A percentile compares a stretch with the other conserved stretches of the same genome.
Evolutionary conservation across 2,329 filamentous ascomycete species (phyloP).

Genomic region (Ophiostoma sp.): DNA sequence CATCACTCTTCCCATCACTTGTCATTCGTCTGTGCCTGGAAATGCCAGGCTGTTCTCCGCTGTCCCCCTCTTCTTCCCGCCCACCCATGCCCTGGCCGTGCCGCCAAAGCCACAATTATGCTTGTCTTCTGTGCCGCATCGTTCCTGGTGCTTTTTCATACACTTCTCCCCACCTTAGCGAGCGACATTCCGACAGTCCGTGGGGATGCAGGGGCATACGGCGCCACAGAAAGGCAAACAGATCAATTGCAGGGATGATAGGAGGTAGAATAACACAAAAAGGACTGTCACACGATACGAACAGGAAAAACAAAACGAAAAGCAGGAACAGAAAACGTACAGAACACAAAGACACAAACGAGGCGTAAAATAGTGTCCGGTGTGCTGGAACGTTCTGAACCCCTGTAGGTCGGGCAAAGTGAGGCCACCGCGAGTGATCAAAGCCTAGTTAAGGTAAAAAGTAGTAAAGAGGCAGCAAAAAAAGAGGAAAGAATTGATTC

Average conservation of each 20-base stretch:
- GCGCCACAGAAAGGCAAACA: neutral
- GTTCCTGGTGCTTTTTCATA: neutral
- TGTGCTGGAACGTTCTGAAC: neutral
- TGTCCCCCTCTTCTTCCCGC: neutral
- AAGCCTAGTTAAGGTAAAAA: too few species aligned
- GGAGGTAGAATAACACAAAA: neutral
- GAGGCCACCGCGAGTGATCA: neutral
- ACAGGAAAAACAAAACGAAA: neutral
- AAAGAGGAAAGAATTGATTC: too few species aligned
- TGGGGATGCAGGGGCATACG: neutral
- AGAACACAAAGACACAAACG: slow-evolving; percentile 3
- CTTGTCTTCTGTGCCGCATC: slow-evolving; percentile 5
- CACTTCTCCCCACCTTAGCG: neutral
- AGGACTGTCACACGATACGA: neutral
- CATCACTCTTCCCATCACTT: neutral
- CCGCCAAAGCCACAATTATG: neutral
- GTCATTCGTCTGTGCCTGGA: neutral
- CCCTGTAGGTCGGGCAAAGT: neutral
- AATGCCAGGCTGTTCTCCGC: neutral
- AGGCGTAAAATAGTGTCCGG: slow-evolving; percentile 13
- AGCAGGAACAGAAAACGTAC: neutral
- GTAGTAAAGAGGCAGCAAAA: neutral
- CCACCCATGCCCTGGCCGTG: neutral
- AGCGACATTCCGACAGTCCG: neutral
- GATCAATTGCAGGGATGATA: neutral